Evolutionary conservation across 345 rosid genomes (phyloP), one percentile per base, ranked within the genome.

Genomic region (Citrus medica): DNA sequence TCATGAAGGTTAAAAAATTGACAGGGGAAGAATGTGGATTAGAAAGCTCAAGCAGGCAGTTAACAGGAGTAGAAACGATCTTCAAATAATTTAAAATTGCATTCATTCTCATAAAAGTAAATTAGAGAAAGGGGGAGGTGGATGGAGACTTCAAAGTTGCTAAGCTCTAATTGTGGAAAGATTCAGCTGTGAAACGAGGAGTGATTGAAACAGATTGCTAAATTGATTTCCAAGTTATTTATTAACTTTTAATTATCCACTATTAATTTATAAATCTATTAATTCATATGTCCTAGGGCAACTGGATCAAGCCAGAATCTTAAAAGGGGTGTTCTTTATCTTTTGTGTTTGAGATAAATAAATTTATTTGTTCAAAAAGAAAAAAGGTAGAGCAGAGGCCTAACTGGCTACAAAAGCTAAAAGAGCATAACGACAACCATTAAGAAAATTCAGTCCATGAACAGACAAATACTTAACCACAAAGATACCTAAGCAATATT

Each of bases 391-490:
- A 75, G 78, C 42, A 30, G 78, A 69, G 46, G 40, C 71, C 71
- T 75, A 64, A 48, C 42, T 42, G 4, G 48, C 42, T n/a, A 32
- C 38, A 64, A 75, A 64, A 75, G 63, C 62, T 75, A 48, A 64
- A 75, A 74, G 71, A n/a, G 22, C 40, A 30, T 9, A 27, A 75
- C 33, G 28, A 75, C 78, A 30, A 35, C 33, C 71, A 64, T 21
- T 30, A 21, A 75, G 33, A 64, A 75, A 64, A 48, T 14, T 75
- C 48, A 28, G 33, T 63, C 33, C 60, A 74, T 10, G 71, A 64
- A 46, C 42, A 32, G 61, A 48, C 69, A 64, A 65, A 75, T 46
- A 64, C 71, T 64, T 64, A 64, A 75, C 60, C 62, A 75, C 62
- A 64, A 75, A 75, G 78, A 64, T 51, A 64, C 22, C 71, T 64